Conservation (phyloP, 73 alveolate species). For the Paramecium caudatum region DNA sequence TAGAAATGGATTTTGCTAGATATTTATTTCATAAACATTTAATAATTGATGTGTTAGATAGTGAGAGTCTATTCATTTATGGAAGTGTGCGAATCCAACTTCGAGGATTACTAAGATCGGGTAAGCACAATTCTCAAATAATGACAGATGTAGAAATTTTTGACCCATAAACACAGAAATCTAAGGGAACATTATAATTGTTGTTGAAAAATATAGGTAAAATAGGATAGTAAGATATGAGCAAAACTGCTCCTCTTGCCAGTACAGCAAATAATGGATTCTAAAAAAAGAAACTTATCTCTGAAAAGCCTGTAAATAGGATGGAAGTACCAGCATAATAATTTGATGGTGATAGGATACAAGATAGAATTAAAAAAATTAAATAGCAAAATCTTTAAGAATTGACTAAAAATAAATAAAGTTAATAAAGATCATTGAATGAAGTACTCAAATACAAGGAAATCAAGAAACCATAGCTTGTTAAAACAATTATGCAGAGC, state of each 20-base stretch:
- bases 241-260: neutral
- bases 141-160: constrained; percentile 61
- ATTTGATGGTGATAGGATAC: neutral
- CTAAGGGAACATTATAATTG: constrained; percentile 10
- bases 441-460: constrained; percentile 59
- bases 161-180: neutral
- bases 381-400: constrained; percentile 34
- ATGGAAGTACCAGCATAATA: neutral
- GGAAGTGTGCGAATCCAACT: constrained; percentile 84
- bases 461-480: neutral
- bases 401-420: neutral
- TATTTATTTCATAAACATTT: constrained; percentile 72
- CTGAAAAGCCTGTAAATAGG: constrained; percentile 57
- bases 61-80: constrained; percentile 81
- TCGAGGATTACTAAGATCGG: constrained; percentile 79
- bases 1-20: constrained; percentile 68
- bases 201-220: constrained; percentile 47
- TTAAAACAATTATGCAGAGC: constrained; percentile 44
- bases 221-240: constrained; percentile 39
- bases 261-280: constrained; percentile 24
- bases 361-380: constrained; percentile 38
- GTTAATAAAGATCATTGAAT: constrained; percentile 20
- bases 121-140: constrained; percentile 44
- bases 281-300: constrained; percentile 7
- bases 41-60: constrained; percentile 85